Percentiles rank a stretch among this genome's conserved stretches.
Conservation (phyloP, 192 early-diverging fungal species). For the Podila horticola region DNA sequence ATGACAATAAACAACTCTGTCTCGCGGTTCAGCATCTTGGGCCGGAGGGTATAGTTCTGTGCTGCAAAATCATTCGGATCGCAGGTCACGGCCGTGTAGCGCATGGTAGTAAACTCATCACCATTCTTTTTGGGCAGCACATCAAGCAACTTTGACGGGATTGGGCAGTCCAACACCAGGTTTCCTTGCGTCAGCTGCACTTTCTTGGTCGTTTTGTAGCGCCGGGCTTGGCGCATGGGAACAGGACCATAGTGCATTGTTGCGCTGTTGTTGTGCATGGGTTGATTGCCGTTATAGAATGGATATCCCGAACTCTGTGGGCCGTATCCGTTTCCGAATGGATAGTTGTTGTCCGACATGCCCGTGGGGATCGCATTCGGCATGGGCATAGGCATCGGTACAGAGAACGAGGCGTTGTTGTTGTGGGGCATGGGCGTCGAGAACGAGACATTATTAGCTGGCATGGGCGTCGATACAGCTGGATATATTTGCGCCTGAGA, state of each 20-base stretch:
- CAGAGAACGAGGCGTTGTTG: conserved; percentile 25
- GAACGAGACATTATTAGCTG: conserved; percentile 2
- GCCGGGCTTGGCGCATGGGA: conserved; percentile 53
- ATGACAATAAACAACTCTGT: conserved; percentile 94
- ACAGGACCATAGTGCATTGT: conserved; percentile 45
- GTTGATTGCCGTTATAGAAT: not conserved
- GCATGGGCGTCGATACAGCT: not conserved
- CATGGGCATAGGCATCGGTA: conserved; percentile 22
- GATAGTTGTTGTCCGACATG: conserved; percentile 9
- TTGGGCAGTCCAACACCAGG: conserved; percentile 71
- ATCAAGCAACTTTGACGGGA: conserved; percentile 63
- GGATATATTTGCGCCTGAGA: conserved; percentile 41
- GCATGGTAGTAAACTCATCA: conserved; percentile 75
- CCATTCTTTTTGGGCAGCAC: conserved; percentile 55
- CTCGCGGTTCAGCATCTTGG: conserved; percentile 71
- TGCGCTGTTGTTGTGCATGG: conserved; percentile 5
- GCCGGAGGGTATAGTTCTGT: conserved; percentile 74
- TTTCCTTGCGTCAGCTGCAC: conserved; percentile 74
- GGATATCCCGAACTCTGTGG: conserved; percentile 9
- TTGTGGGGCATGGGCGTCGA: conserved; percentile 16
- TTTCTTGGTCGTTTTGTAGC: conserved; percentile 58
- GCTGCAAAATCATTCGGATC: conserved; percentile 71
- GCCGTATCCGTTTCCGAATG: conserved; percentile 21
- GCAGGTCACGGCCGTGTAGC: conserved; percentile 79
- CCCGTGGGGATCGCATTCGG: not conserved